Evolutionary conservation across 192 early-diverging fungal genomes (phyloP), one percentile per base, ranked within the genome.

Genomic region (Piromyces finnis): DNA sequence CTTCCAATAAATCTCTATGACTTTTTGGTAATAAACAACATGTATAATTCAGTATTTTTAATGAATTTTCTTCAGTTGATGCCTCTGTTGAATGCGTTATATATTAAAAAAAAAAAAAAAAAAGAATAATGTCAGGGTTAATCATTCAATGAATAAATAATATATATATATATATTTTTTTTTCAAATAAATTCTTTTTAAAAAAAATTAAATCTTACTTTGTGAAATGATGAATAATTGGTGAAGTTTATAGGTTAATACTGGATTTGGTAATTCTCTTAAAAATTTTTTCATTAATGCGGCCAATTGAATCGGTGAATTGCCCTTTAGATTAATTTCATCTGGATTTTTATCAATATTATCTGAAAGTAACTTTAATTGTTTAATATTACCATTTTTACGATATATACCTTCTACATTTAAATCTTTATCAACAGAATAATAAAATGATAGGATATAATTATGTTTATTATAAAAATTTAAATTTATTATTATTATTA

Each of bases 211-310:
- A 35, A 12, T 15, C 37, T 39, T 39, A 88, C 91, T 92, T 41
- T 94, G 92, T 77, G 93, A 90, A 22, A 88, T 86, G 80, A 96
- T 86, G 85, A 99, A 97, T n/a, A 99, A 85, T 77, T 89, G 86
- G 84, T 95, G 91, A 79, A 99, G 89, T 81, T 92, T 92, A 83
- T 91, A 95, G 2, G 97, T 97, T 77, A 99, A 87, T 77, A 99
- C 84, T 16, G 97, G 96, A 59, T 99, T 96, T 0, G 97, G 96
- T 82, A 99, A 83, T 77, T 99, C 97, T 22, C 97, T 90, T 83
- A 99, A 85, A 80, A 97, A 99, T 88, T 97, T 98, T 81, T 98
- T 98, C 81, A 99, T 83, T 80, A 99, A 84, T 14, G 97, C 97
- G 3, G 97, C 96, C 29, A 97, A 89, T 84, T 98, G 96, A 59